These are phyloP conservation scores for Sarcomyxa edulis DNA, from an alignment of 768 basidiomycete genomes.

Conservation along the genomic window DNA sequence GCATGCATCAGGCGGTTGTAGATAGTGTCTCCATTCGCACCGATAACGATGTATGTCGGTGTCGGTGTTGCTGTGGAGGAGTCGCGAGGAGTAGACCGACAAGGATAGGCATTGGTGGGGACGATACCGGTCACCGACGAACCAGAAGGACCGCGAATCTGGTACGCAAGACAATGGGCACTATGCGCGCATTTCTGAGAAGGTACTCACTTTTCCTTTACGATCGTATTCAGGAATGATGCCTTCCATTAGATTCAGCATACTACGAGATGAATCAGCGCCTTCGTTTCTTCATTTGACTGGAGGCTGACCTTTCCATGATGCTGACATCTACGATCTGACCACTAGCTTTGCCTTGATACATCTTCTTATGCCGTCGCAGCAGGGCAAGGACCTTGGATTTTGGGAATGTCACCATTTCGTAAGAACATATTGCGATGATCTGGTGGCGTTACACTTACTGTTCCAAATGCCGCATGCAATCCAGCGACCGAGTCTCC, in stretches of 20 bases:
- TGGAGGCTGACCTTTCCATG: conserved; percentile 48
- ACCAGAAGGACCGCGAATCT: conserved; percentile 69
- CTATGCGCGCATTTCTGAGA: no score
- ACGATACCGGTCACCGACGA: conserved; percentile 75
- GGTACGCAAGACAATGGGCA: neutral
- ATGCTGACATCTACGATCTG: conserved; percentile 74
- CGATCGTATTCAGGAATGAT: conserved; percentile 73
- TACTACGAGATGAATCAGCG: conserved; percentile 29
- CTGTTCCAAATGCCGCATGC: conserved; percentile 72
- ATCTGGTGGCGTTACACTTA: conserved; percentile 27
- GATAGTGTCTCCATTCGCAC: conserved; percentile 67
- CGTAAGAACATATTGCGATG: no score
- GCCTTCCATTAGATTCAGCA: conserved; percentile 76
- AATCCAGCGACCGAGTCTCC: conserved; percentile 70
- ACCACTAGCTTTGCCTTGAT: conserved; percentile 25
- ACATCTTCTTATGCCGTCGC: conserved; percentile 32
- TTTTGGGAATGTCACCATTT: no score
- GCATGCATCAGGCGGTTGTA: conserved; percentile 62
- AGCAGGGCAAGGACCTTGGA: conserved; percentile 57
- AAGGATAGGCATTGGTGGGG: conserved; percentile 71
- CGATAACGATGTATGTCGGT: conserved; percentile 64
- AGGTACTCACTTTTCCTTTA: conserved; percentile 49
- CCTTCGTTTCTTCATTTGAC: neutral
- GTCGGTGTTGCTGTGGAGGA: conserved; percentile 27
- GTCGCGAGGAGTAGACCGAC: conserved; percentile 38